Percentiles rank a stretch among this genome's conserved stretches.
Evolutionary conservation across 2,329 filamentous ascomycete species (phyloP).

Genomic region (Bipolaris zeicola): DNA sequence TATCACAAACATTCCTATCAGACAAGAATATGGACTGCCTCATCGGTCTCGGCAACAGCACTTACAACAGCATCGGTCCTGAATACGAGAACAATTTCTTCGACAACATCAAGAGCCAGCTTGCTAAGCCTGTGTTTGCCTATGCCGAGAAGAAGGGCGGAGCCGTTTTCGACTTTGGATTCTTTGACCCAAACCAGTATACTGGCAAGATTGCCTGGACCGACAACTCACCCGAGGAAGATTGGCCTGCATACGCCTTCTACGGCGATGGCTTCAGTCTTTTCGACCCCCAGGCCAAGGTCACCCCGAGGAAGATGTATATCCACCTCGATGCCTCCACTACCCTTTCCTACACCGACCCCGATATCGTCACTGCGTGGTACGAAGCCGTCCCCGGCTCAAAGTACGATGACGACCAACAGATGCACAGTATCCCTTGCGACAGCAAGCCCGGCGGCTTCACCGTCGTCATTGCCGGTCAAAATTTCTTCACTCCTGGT

Average conservation of each 20-base stretch:
- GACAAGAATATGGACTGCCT: not conserved
- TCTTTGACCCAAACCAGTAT: not conserved
- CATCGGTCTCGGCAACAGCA: not conserved
- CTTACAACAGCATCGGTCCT: not conserved
- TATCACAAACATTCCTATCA: not conserved
- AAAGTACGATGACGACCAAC: not conserved
- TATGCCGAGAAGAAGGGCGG: not conserved
- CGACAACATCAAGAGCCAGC: not conserved
- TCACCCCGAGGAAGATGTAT: not conserved
- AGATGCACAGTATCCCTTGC: not conserved
- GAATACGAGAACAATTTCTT: not conserved
- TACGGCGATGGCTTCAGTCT: not conserved
- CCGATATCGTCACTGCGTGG: not conserved
- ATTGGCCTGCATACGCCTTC: not conserved
- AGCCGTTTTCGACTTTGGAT: conserved; percentile 1
- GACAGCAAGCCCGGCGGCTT: not conserved
- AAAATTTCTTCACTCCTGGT: not conserved
- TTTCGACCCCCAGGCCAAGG: not conserved
- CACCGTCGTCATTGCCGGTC: not conserved
- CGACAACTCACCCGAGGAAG: not conserved
- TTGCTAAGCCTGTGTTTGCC: not conserved
- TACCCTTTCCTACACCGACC: not conserved
- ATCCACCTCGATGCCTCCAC: not conserved
- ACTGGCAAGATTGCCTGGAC: not conserved
- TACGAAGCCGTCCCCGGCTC: not conserved